phyloP scores from a whole-genome alignment of 2,329 filamentous ascomycete species.

The Cladosporium sp. region DNA sequence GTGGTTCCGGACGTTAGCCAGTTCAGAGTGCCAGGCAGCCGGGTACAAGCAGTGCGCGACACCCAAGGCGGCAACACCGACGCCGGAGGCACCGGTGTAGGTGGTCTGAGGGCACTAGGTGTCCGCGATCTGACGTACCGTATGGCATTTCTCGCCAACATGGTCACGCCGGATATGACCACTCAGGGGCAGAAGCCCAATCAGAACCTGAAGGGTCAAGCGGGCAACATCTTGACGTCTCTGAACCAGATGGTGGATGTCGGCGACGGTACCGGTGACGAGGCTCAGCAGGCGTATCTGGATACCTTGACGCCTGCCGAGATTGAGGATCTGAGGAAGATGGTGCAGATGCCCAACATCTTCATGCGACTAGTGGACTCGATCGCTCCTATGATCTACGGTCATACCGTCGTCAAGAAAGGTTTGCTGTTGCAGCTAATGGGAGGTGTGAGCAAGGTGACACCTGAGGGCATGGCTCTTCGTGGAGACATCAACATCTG shows the following conservation, averaged over 20 bases:
- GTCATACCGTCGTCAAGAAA: slow-evolving; percentile 96
- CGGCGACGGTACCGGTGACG: slow-evolving; percentile 69
- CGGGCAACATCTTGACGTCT: slow-evolving; percentile 77
- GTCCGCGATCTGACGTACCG: slow-evolving; percentile 93
- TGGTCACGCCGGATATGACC: slow-evolving; percentile 84
- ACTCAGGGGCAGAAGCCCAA: slow-evolving; percentile 66
- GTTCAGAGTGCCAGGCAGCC: slow-evolving; percentile 78
- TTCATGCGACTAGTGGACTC: slow-evolving; percentile 90
- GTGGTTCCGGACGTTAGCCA: slow-evolving; percentile 97
- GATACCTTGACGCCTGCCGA: slow-evolving; percentile 79
- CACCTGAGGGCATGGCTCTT: slow-evolving; percentile 88
- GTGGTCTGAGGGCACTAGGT: slow-evolving; percentile 83
- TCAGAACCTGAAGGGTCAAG: slow-evolving; percentile 63
- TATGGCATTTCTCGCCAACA: slow-evolving; percentile 92
- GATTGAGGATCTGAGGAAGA: slow-evolving; percentile 82
- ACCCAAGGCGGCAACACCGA: slow-evolving; percentile 61
- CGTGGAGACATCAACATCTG: slow-evolving; percentile 98
- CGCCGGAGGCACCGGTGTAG: slow-evolving; percentile 75
- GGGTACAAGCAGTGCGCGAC: slow-evolving; percentile 78
- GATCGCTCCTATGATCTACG: slow-evolving; percentile 93
- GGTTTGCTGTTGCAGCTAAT: slow-evolving; percentile 88
- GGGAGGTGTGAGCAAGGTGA: slow-evolving; percentile 89
- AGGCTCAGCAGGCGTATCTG: slow-evolving; percentile 80
- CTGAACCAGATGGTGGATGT: slow-evolving; percentile 65
- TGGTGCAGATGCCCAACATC: slow-evolving; percentile 95